Conservation (phyloP, 306 rosid species). For the Cucumis cinereus region DNA sequence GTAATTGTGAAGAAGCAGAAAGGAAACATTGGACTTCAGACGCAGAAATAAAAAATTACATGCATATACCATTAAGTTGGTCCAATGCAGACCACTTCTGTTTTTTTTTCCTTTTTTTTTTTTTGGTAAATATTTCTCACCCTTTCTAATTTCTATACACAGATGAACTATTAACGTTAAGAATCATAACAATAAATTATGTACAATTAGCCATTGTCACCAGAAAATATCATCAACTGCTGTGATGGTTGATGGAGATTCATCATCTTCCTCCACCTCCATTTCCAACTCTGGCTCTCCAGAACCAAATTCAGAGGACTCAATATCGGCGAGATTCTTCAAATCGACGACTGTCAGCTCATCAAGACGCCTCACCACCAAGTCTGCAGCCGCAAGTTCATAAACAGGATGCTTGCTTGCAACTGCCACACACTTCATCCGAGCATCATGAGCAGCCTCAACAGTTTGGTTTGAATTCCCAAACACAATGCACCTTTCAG, state of each 20-base stretch:
- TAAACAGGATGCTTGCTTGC: constrained; percentile 97
- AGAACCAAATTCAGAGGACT: constrained; percentile 54
- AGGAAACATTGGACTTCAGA: background rate
- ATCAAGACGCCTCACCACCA: constrained; percentile 70
- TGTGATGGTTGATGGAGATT: constrained; percentile 28
- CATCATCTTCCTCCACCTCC: constrained; percentile 43
- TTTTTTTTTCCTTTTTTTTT: background rate
- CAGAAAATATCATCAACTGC: constrained; percentile 58
- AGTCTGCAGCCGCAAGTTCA: constrained; percentile 85
- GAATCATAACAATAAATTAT: constrained; percentile 42
- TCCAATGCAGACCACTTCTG: constrained; percentile 47
- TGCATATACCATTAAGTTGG: constrained; percentile 28
- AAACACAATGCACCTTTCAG: constrained; percentile 92
- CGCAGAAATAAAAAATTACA: constrained; percentile 15
- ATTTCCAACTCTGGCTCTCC: constrained; percentile 65
- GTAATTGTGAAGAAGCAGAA: background rate
- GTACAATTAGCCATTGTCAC: constrained; percentile 55
- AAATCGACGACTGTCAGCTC: constrained; percentile 86
- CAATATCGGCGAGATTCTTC: constrained; percentile 76
- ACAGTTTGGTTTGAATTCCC: constrained; percentile 89
- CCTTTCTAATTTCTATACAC: constrained; percentile 26
- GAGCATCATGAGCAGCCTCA: constrained; percentile 93
- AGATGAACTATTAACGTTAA: constrained; percentile 37
- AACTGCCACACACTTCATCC: constrained; percentile 95
- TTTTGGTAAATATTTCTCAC: constrained; percentile 1